These are phyloP conservation scores for Suhomyces choctaworum DNA, from an alignment of 1,139 yeast species.

Conservation along the genomic window DNA sequence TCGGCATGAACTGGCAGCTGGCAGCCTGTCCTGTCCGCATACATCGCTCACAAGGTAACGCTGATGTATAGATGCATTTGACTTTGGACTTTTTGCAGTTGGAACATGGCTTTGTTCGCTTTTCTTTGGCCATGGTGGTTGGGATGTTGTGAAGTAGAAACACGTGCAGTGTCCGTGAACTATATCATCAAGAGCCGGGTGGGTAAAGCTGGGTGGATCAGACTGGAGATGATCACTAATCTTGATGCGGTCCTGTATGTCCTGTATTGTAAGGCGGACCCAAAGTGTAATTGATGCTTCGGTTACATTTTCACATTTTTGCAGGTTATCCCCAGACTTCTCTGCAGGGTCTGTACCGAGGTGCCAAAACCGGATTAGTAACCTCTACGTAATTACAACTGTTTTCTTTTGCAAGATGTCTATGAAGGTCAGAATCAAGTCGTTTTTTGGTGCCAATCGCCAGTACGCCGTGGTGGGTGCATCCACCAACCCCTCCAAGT, in stretches of 20 bases:
- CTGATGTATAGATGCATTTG: slow-evolving; percentile 51
- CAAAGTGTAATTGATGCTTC: not conserved
- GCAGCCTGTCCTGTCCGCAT: slow-evolving; percentile 45
- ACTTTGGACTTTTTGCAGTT: slow-evolving; percentile 66
- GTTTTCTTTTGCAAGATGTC: slow-evolving; percentile 29
- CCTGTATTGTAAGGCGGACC: not conserved
- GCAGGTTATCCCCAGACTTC: slow-evolving; percentile 1
- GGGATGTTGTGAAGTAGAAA: too few species aligned
- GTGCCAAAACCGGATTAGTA: not conserved
- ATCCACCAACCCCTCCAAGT: slow-evolving; percentile 61
- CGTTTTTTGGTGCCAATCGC: slow-evolving; percentile 55
- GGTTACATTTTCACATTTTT: not conserved
- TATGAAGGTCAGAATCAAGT: slow-evolving; percentile 38
- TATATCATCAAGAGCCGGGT: too few species aligned
- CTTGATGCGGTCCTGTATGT: too few species aligned
- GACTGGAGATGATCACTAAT: too few species aligned
- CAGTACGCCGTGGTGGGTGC: slow-evolving; percentile 76
- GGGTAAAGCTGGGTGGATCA: too few species aligned
- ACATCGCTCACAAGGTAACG: slow-evolving; percentile 63
- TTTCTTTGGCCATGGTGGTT: slow-evolving; percentile 44
- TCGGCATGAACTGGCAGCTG: slow-evolving; percentile 57
- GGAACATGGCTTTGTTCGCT: slow-evolving; percentile 61
- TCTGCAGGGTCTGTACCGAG: not conserved
- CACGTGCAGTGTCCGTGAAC: too few species aligned
- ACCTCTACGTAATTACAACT: not conserved